Evolutionary conservation across 306 rosid species (phyloP).

Genomic region (Cercis canadensis): DNA sequence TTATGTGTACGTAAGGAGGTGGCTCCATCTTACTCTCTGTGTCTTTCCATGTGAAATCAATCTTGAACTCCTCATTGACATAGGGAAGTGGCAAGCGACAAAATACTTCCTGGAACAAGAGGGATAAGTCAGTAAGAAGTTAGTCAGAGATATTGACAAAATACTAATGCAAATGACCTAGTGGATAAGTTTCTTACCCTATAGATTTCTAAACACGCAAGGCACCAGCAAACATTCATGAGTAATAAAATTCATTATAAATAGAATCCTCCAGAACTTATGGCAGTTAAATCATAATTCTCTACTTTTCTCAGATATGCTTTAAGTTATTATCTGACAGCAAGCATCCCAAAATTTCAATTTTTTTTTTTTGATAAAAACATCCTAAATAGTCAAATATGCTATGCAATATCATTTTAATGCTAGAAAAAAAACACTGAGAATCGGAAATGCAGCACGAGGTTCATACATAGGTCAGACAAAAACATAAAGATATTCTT

Average conservation of each 20-base stretch:
- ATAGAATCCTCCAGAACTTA: conserved; percentile 8
- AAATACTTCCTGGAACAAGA: conserved; percentile 68
- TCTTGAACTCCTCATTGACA: conserved; percentile 77
- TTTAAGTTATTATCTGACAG: conserved; percentile 14
- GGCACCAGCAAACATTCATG: conserved; percentile 12
- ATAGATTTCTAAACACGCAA: conserved; percentile 10
- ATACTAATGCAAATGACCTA: conserved; percentile 12
- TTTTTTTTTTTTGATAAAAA: too few species aligned
- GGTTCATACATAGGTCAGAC: conserved; percentile 22
- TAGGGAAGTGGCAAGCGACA: conserved; percentile 79
- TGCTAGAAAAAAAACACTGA: not conserved
- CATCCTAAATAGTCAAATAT: conserved; percentile 2
- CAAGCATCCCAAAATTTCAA: conserved; percentile 11
- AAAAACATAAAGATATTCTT: conserved; percentile 28
- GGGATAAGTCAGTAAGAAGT: conserved; percentile 4
- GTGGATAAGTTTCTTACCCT: conserved; percentile 5
- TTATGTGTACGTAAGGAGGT: conserved; percentile 77
- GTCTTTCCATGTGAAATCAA: conserved; percentile 78
- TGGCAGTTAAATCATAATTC: conserved; percentile 6
- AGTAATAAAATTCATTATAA: conserved; percentile 14
- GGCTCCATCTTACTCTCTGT: conserved; percentile 72
- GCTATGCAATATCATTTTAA: not conserved
- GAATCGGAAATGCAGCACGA: not conserved
- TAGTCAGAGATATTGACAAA: conserved; percentile 28
- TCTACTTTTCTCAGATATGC: conserved; percentile 2